phyloP scores from a whole-genome alignment of 228 moss, liverwort and hornwort species.

The Sphagnum fallax region DNA sequence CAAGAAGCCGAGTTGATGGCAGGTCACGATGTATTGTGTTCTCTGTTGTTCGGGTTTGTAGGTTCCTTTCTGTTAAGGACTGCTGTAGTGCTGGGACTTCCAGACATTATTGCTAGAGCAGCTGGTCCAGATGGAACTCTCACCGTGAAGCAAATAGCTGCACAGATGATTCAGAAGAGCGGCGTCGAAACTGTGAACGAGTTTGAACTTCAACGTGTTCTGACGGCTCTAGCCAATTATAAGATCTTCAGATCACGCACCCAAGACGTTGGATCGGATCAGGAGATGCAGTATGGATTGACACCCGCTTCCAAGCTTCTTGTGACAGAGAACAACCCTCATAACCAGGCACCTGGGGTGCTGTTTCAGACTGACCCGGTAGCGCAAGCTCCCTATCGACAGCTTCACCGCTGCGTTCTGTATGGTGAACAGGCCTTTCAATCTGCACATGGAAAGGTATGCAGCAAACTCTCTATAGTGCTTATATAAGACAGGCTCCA shows the following conservation, averaged over 20 bases:
- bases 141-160: constrained; percentile 10
- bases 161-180: neutral
- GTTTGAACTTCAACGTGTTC: constrained; percentile 15
- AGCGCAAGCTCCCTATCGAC: constrained; percentile 14
- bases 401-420: constrained; percentile 22
- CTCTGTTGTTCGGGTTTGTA: constrained; percentile 18
- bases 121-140: constrained; percentile 5
- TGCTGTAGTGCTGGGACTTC: constrained; percentile 21
- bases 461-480: neutral
- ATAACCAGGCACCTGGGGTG: constrained; percentile 9
- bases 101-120: constrained; percentile 19
- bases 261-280: neutral
- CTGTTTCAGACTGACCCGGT: constrained; percentile 15
- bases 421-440: constrained; percentile 17
- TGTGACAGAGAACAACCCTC: constrained; percentile 5
- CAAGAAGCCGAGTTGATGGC: no score
- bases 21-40: no score
- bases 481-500: neutral
- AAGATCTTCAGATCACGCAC: constrained; percentile 10
- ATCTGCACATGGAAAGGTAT: constrained; percentile 10
- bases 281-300: constrained; percentile 18
- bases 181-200: constrained; percentile 10
- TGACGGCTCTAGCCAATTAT: constrained; percentile 18
- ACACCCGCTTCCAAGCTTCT: constrained; percentile 16
- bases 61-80: constrained; percentile 22